Evolutionary conservation across 768 basidiomycete genomes (phyloP).

Genomic region (Chlorophyllum brunneum): DNA sequence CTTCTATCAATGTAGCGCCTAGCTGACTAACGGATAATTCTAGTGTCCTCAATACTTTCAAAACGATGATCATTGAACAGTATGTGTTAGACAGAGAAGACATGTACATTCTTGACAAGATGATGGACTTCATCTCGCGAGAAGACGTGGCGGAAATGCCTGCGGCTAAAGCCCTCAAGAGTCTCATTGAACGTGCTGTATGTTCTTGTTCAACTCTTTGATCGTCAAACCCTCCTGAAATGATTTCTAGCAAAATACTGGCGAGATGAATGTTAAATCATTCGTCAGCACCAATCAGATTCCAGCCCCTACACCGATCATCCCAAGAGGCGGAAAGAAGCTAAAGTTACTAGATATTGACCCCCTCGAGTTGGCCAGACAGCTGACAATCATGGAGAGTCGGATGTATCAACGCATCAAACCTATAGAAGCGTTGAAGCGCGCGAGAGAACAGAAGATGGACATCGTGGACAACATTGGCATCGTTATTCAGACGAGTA

Average conservation of each 20-base stretch:
- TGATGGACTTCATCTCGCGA: constrained; percentile 74
- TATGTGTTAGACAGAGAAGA: constrained; percentile 87
- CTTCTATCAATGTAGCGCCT: background rate
- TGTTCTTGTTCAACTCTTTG: constrained; percentile 25
- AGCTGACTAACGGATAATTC: background rate
- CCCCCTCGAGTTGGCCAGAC: constrained; percentile 85
- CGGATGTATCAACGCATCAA: constrained; percentile 83
- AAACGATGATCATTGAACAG: constrained; percentile 83
- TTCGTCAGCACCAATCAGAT: constrained; percentile 50
- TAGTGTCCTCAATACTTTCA: constrained; percentile 88
- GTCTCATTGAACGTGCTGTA: constrained; percentile 77
- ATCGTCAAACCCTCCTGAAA: constrained; percentile 3
- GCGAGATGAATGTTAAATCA: constrained; percentile 57
- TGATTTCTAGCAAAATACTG: constrained; percentile 32
- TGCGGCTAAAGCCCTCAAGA: constrained; percentile 72
- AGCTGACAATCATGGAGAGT: constrained; percentile 90
- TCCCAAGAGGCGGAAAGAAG: constrained; percentile 68
- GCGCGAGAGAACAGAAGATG: constrained; percentile 70
- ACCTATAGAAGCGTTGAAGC: constrained; percentile 86
- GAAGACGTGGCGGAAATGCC: constrained; percentile 60
- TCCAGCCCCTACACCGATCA: constrained; percentile 71
- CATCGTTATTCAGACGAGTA: constrained; percentile 82
- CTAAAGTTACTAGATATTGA: constrained; percentile 85
- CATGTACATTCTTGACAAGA: constrained; percentile 70
- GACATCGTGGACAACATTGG: constrained; percentile 83